These are phyloP conservation scores for Saccharomycopsis sp. DNA, from an alignment of 805 yeast species.

Conservation along the genomic window DNA sequence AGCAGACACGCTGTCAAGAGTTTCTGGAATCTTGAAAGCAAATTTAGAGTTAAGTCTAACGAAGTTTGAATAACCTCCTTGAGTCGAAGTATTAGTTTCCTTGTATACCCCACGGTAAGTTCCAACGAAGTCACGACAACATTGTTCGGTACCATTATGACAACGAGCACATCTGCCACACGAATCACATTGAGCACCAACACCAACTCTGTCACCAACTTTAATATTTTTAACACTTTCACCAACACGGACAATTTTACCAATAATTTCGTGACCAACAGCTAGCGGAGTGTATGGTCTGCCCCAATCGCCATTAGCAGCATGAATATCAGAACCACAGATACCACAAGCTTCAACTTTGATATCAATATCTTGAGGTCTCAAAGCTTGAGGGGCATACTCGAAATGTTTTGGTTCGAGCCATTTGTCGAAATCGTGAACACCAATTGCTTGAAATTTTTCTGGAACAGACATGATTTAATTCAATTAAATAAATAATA, in stretches of 20 bases:
- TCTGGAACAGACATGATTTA: slow-evolving; percentile 5
- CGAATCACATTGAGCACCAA: slow-evolving; percentile 39
- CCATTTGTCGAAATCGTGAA: slow-evolving; percentile 21
- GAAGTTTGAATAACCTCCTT: slow-evolving; percentile 32
- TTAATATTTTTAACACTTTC: slow-evolving; percentile 32
- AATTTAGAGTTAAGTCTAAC: slow-evolving; percentile 34
- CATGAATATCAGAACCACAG: slow-evolving; percentile 50
- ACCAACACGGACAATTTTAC: slow-evolving; percentile 28
- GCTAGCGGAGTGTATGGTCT: slow-evolving; percentile 23
- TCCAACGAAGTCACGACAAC: slow-evolving; percentile 29
- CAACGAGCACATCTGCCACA: slow-evolving; percentile 38
- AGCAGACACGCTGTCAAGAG: slow-evolving; percentile 30
- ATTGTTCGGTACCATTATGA: slow-evolving; percentile 30
- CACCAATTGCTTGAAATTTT: slow-evolving; percentile 20
- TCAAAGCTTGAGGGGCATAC: slow-evolving; percentile 18
- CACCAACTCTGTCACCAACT: slow-evolving; percentile 45
- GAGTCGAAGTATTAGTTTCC: slow-evolving; percentile 27
- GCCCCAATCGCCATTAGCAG: slow-evolving; percentile 20
- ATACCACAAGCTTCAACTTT: slow-evolving; percentile 58
- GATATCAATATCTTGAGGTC: slow-evolving; percentile 39
- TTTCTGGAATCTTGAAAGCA: slow-evolving; percentile 39
- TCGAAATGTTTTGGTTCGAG: slow-evolving; percentile 21
- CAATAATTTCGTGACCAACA: slow-evolving; percentile 29
- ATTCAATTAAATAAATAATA: too few species aligned
- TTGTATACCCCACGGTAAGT: slow-evolving; percentile 34